Evolutionary conservation across 352 stramenopile genomes (phyloP).

Genomic region (Pythium monospermum): DNA sequence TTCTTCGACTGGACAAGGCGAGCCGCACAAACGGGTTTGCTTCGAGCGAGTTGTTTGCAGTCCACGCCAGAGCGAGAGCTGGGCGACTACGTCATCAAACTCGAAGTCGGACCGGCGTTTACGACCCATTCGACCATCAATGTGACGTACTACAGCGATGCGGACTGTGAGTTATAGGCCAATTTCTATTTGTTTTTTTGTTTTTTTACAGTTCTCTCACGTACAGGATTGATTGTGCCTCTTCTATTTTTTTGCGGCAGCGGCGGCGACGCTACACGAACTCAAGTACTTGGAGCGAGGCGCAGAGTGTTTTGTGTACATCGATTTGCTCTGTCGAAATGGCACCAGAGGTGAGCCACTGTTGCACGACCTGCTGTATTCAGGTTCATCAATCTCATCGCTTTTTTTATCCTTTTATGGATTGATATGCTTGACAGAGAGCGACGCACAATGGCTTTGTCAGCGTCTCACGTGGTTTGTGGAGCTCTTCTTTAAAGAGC

Average conservation of each 20-base stretch:
- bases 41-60: constrained; percentile 37
- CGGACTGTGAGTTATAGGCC: constrained; percentile 56
- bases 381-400: background rate
- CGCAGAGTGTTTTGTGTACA: constrained; percentile 62
- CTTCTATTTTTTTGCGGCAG: constrained; percentile 21
- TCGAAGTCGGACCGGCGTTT: constrained; percentile 59
- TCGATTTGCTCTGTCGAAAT: constrained; percentile 48
- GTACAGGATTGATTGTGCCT: background rate
- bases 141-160: constrained; percentile 59
- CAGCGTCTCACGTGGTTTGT: constrained; percentile 52
- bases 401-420: background rate
- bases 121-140: constrained; percentile 42
- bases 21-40: constrained; percentile 36
- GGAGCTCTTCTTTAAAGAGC: constrained; percentile 45
- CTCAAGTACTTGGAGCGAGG: constrained; percentile 67
- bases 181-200: background rate
- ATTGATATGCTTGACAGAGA: constrained; percentile 27
- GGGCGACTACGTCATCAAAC: constrained; percentile 60
- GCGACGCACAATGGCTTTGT: constrained; percentile 34
- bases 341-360: constrained; percentile 41
- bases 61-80: constrained; percentile 31
- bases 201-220: background rate
- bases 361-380: background rate
- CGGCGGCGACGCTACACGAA: constrained; percentile 58
- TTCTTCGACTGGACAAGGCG: constrained; percentile 30